Percentiles rank a stretch among this genome's conserved stretches.
Evolutionary conservation across 2,329 filamentous ascomycete species (phyloP).

Genomic region (Ramularia collo-cygni): DNA sequence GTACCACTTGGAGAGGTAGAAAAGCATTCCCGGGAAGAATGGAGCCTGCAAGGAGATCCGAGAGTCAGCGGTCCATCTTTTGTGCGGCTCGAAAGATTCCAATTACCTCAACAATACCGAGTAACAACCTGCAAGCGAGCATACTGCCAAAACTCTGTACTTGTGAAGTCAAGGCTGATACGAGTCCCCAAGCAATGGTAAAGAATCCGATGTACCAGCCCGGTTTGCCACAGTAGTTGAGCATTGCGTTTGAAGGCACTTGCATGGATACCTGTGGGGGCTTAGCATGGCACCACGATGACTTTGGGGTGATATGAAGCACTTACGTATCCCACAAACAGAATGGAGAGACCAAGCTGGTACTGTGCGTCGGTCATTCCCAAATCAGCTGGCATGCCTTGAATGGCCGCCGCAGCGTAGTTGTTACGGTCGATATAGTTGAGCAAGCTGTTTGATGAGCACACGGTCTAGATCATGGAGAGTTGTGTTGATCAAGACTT

Average conservation of each 20-base stretch:
- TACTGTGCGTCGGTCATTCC: conserved; percentile 53
- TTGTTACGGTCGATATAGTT: conserved; percentile 43
- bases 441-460: conserved; percentile 5
- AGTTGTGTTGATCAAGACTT: conserved; percentile 1
- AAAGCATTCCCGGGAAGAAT: conserved; percentile 40
- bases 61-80: no score
- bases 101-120: conserved; percentile 58
- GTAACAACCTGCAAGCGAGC: conserved; percentile 45
- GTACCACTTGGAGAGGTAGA: conserved; percentile 62
- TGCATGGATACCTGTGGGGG: conserved; percentile 26
- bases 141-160: conserved; percentile 23
- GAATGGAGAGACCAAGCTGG: conserved; percentile 51
- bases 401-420: conserved; percentile 59
- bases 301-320: no score
- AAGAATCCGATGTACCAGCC: conserved; percentile 64
- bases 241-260: conserved; percentile 62
- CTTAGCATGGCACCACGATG: conserved; percentile 4
- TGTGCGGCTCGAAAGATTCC: no score
- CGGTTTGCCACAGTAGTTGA: conserved; percentile 56
- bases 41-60: no score
- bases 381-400: conserved; percentile 57
- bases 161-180: conserved; percentile 46
- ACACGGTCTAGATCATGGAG: no score
- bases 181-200: conserved; percentile 69
- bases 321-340: conserved; percentile 54